Percentiles rank a stretch among this genome's conserved stretches.
Evolutionary conservation across 2,329 filamentous ascomycete genomes (phyloP).

Genomic region (Endothia cerciana): DNA sequence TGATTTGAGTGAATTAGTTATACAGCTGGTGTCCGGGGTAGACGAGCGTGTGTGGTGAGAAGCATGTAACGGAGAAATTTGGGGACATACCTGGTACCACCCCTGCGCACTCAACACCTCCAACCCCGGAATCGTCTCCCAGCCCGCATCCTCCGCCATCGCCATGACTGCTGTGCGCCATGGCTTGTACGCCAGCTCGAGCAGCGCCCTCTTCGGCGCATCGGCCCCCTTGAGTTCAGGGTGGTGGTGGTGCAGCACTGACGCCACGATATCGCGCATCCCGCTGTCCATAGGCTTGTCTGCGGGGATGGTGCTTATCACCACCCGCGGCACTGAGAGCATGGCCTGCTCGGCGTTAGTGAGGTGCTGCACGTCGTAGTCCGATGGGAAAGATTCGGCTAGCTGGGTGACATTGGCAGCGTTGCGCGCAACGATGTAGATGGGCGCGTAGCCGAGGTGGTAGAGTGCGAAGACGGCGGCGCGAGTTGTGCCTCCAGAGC

Average conservation of each 20-base stretch:
- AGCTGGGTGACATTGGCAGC: constrained; percentile 69
- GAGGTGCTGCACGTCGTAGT: constrained; percentile 73
- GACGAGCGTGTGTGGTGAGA: neutral
- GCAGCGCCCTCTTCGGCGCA: constrained; percentile 60
- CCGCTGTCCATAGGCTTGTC: constrained; percentile 77
- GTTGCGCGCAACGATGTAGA: constrained; percentile 85
- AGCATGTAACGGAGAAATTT: constrained; percentile 1
- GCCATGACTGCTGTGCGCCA: constrained; percentile 82
- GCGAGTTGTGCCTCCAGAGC: constrained; percentile 88
- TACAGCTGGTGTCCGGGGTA: constrained; percentile 27
- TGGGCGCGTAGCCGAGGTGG: constrained; percentile 79
- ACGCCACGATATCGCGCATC: constrained; percentile 67
- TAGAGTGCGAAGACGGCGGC: constrained; percentile 89
- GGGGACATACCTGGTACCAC: constrained; percentile 73
- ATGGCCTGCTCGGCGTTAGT: constrained; percentile 56
- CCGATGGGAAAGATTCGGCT: constrained; percentile 70
- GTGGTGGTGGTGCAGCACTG: constrained; percentile 49
- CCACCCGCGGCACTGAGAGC: constrained; percentile 63
- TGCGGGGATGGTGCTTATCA: constrained; percentile 89
- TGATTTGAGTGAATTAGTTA: constrained; percentile 32
- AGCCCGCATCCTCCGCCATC: constrained; percentile 75
- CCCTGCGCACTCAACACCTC: constrained; percentile 90
- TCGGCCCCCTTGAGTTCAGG: constrained; percentile 30
- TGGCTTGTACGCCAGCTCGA: constrained; percentile 98
- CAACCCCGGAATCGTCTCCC: constrained; percentile 82